These are phyloP conservation scores for Debaryomyces tyrocola DNA, from an alignment of 805 yeast species.

Conservation along the genomic window DNA sequence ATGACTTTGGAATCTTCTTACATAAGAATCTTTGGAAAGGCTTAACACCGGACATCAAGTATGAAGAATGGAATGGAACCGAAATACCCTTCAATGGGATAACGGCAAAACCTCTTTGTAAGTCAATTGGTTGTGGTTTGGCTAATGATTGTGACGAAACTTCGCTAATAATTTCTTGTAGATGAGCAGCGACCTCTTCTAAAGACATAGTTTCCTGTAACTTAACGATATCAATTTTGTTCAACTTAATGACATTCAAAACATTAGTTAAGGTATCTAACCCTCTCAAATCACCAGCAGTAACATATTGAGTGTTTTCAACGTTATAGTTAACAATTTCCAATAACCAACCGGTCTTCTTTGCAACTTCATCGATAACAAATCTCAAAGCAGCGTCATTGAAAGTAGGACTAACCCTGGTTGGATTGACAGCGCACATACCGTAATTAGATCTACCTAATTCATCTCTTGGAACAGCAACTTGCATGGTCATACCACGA, in stretches of 20 bases:
- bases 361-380: conserved; percentile 85
- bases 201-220: conserved; percentile 78
- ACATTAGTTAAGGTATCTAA: conserved; percentile 92
- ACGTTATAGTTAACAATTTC: conserved; percentile 98
- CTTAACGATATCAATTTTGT: conserved; percentile 90
- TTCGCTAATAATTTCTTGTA: conserved; percentile 84
- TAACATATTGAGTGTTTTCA: conserved; percentile 96
- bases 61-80: conserved; percentile 99
- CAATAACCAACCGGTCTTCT: conserved; percentile 86
- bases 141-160: conserved; percentile 77
- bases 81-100: conserved; percentile 98
- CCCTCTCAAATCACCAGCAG: conserved; percentile 98
- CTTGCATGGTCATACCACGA: conserved; percentile 99
- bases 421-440: conserved; percentile 98
- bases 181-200: conserved; percentile 86
- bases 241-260: conserved; percentile 86
- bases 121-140: conserved; percentile 94
- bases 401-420: conserved; percentile 86
- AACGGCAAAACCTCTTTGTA: conserved; percentile 97
- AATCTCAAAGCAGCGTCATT: conserved; percentile 90
- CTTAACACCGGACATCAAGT: conserved; percentile 96
- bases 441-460: conserved; percentile 97
- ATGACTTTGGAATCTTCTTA: conserved; percentile 92
- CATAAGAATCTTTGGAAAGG: conserved; percentile 97
- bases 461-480: conserved; percentile 97